phyloP scores from a whole-genome alignment of 2,329 filamentous ascomycete species.

The Trichoderma sp. region DNA sequence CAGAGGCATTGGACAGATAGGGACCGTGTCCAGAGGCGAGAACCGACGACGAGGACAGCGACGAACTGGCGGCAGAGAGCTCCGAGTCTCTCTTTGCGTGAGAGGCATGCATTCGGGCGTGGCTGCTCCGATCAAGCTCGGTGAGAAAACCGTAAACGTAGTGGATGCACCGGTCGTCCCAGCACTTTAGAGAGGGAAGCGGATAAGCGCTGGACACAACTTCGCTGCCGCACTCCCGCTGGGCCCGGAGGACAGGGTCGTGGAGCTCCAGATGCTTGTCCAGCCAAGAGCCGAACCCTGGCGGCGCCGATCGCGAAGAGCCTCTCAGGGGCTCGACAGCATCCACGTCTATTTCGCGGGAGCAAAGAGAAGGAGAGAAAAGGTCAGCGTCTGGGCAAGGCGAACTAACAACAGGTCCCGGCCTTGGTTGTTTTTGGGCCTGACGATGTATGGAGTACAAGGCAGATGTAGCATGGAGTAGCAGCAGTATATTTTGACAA shows the following conservation, averaged over 20 bases:
- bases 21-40: background rate
- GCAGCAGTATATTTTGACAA: slow-evolving; percentile 6
- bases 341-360: slow-evolving; percentile 31
- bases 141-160: slow-evolving; percentile 58
- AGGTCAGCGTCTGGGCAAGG: slow-evolving; percentile 14
- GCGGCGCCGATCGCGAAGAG: slow-evolving; percentile 38
- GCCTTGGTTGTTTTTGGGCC: slow-evolving; percentile 7
- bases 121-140: slow-evolving; percentile 50
- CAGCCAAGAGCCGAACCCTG: slow-evolving; percentile 52
- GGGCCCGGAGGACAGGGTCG: slow-evolving; percentile 45
- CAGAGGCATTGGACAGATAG: slow-evolving; percentile 16
- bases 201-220: slow-evolving; percentile 1
- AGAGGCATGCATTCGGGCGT: slow-evolving; percentile 46
- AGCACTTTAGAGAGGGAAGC: slow-evolving; percentile 49
- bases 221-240: slow-evolving; percentile 12
- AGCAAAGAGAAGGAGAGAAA: background rate
- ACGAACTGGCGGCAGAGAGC: slow-evolving; percentile 36
- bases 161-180: slow-evolving; percentile 53
- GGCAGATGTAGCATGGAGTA: slow-evolving; percentile 5
- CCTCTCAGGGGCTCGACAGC: slow-evolving; percentile 32
- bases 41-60: slow-evolving; percentile 9
- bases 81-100: slow-evolving; percentile 45
- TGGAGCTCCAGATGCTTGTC: slow-evolving; percentile 50
- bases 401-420: background rate
- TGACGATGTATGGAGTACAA: slow-evolving; percentile 18